Conservation (phyloP, 2,329 filamentous ascomycete species). For the Teratosphaeriaceae sp. region DNA sequence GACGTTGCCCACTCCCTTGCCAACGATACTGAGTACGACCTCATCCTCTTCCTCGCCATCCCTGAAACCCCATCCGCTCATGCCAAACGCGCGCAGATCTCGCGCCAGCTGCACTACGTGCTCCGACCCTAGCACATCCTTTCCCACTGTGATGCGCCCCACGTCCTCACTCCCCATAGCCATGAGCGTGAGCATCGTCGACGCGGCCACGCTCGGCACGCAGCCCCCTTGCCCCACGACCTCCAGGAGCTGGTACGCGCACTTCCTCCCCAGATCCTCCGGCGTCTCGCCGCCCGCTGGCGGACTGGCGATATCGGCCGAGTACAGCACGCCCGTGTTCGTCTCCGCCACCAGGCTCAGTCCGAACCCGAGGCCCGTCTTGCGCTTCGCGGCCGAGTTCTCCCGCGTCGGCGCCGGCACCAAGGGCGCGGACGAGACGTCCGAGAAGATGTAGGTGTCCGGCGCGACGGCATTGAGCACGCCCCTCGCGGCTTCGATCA, state of each 20-base stretch:
- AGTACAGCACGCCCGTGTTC: conserved; percentile 79
- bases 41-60: conserved; percentile 59
- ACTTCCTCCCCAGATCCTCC: conserved; percentile 83
- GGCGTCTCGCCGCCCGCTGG: conserved; percentile 74
- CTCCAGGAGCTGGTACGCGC: conserved; percentile 84
- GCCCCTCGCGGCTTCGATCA: conserved; percentile 86
- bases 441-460: conserved; percentile 83
- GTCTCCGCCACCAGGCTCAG: conserved; percentile 86
- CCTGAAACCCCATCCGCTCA: conserved; percentile 82
- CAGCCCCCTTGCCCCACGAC: conserved; percentile 76
- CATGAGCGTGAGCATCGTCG: conserved; percentile 81
- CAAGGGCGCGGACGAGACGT: conserved; percentile 54
- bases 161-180: conserved; percentile 98
- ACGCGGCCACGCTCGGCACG: conserved; percentile 62
- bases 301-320: conserved; percentile 71
- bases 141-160: conserved; percentile 73
- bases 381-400: conserved; percentile 45
- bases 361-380: conserved; percentile 83
- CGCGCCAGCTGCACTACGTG: conserved; percentile 72
- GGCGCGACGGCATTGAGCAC: conserved; percentile 78
- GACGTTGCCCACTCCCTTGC: conserved; percentile 88
- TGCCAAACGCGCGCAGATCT: conserved; percentile 82
- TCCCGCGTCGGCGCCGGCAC: conserved; percentile 65
- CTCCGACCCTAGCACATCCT: conserved; percentile 74
- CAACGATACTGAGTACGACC: conserved; percentile 85